phyloP scores from a whole-genome alignment of 306 rosid species.

The Datisca glomerata region DNA sequence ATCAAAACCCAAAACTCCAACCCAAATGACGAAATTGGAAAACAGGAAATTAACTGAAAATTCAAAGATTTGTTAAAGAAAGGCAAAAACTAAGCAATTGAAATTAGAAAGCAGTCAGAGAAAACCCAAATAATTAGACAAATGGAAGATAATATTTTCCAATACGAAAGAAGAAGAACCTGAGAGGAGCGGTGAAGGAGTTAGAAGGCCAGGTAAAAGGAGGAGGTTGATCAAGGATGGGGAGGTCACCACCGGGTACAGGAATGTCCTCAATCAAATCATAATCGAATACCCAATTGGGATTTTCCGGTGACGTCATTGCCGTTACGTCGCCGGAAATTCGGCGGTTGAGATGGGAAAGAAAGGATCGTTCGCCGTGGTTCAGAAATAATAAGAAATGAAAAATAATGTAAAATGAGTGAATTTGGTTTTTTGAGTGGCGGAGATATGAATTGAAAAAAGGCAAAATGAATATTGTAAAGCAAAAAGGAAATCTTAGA shows the following conservation, averaged over 20 bases:
- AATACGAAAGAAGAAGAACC: conserved; percentile 15
- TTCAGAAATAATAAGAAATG: too few species aligned
- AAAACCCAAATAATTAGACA: background rate
- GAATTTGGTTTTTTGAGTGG: too few species aligned
- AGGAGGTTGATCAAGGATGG: conserved; percentile 24
- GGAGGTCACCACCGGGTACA: conserved; percentile 18
- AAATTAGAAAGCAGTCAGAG: background rate
- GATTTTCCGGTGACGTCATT: conserved; percentile 35
- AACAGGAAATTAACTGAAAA: background rate
- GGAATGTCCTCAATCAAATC: conserved; percentile 40
- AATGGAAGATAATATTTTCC: background rate
- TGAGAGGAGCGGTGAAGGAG: conserved; percentile 18
- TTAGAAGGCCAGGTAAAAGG: conserved; percentile 42
- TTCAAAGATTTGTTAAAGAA: background rate
- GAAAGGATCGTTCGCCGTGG: too few species aligned
- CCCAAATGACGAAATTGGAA: background rate
- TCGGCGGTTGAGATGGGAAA: too few species aligned
- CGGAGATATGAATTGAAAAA: too few species aligned
- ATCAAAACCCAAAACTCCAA: background rate
- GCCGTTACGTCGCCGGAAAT: conserved; percentile 6
- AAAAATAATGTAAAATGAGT: too few species aligned
- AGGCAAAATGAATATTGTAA: too few species aligned
- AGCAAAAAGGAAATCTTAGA: too few species aligned
- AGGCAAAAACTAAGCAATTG: background rate
- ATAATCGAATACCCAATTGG: conserved; percentile 50